Evolutionary conservation across 176 grass and related monocot genomes (phyloP).

Genomic region (Ensete glaucum): DNA sequence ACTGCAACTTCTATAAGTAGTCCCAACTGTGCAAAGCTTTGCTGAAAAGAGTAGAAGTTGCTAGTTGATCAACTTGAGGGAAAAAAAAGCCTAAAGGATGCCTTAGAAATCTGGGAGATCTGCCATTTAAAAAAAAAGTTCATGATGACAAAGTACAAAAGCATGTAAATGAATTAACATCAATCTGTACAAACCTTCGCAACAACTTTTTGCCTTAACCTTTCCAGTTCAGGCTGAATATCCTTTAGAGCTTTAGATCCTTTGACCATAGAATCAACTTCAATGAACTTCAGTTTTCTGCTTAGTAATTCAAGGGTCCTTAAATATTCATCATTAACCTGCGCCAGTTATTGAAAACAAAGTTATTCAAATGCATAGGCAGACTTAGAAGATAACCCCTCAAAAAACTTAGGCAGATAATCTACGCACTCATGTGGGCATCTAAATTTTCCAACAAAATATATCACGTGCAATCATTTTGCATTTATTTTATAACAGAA

Average conservation of each 20-base stretch:
- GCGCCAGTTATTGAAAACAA: slow-evolving; percentile 7
- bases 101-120: neutral
- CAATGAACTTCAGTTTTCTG: slow-evolving; percentile 85
- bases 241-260: slow-evolving; percentile 78
- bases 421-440: neutral
- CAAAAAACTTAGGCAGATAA: neutral
- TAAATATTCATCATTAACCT: slow-evolving; percentile 95
- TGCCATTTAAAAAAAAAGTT: neutral
- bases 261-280: slow-evolving; percentile 76
- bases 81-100: too few relatives aligned
- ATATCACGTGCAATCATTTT: too few relatives aligned
- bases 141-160: neutral
- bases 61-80: too few relatives aligned
- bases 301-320: slow-evolving; percentile 79
- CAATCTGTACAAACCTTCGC: slow-evolving; percentile 62
- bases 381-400: neutral
- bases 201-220: slow-evolving; percentile 77
- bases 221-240: slow-evolving; percentile 85
- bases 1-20: too few relatives aligned
- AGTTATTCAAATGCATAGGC: neutral
- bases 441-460: neutral
- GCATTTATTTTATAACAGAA: too few relatives aligned
- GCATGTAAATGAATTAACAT: slow-evolving; percentile 20
- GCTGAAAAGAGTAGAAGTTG: too few relatives aligned
- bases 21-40: too few relatives aligned